Base-by-base conservation (phyloP, 805 yeast species). In the Ogataea siamensis region DNA sequence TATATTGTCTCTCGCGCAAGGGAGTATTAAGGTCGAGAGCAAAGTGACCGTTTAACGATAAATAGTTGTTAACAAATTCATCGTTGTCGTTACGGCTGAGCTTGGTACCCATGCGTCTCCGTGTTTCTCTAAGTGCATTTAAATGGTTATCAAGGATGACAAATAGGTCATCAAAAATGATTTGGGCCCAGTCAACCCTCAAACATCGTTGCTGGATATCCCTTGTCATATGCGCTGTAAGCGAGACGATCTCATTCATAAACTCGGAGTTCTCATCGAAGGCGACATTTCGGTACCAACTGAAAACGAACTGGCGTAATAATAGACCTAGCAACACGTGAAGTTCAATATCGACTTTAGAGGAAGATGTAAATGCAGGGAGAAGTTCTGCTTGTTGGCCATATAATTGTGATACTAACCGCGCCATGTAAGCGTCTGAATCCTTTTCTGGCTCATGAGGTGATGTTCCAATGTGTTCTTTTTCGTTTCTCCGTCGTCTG, bases 241-340 rank as follows among this genome's bases (percentile, higher is more conserved):
- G 52, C 14, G 55, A 58, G 0, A 68, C 52, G 1, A 74, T 40
- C 38, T 74, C 80, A 13, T 39, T 47, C 7, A 61, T 46, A 35
- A 77, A 66, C 32, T 69, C 67, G 2, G 63, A 60, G 34, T 69
- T 71, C 31, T 63, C 67, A 26, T 52, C 55, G 15, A 49, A 32
- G 1, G 74, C 58, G 5, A 73, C 50, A 13, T 51, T 44, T 17
- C 50, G 50, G 52, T 75, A 74, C 76, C 78, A 73, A 7, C 63
- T 53, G 14, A 63, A 57, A 3, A 76, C 64, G 46, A 76, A 77
- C 36, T 70, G 70, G 16, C 67, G 62, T 28, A 74, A 39, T 4
- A 76, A 50, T 10, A 76, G 54, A 0, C 76, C 75, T 4, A 73
- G 42, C 4, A 77, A 45, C 1, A 73, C 66, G 45, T 73, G 71